These are phyloP conservation scores for Taphrina betulina DNA, from an alignment of 1,139 yeast genomes.

Conservation along the genomic window DNA sequence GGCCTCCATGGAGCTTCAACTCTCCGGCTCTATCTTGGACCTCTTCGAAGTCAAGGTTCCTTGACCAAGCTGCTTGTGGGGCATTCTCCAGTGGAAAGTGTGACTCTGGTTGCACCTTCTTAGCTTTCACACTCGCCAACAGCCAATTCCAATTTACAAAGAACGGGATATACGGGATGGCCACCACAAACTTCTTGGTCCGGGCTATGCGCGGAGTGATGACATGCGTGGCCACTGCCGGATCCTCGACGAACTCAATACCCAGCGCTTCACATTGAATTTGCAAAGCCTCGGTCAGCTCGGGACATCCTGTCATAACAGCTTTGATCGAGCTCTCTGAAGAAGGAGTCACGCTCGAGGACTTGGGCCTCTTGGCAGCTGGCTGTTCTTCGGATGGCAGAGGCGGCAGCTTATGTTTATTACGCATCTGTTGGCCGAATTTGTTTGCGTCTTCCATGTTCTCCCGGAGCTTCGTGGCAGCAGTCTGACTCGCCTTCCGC, in stretches of 20 bases:
- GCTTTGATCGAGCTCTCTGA: conserved; percentile 27
- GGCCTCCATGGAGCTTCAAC: conserved; percentile 41
- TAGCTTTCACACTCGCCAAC: conserved; percentile 9
- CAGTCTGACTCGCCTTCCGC: conserved; percentile 10
- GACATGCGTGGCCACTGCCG: conserved; percentile 43
- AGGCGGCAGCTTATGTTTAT: conserved; percentile 9
- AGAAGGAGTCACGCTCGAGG: neutral
- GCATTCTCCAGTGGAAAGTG: conserved; percentile 13
- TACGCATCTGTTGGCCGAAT: conserved; percentile 14
- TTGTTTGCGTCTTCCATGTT: conserved; percentile 31
- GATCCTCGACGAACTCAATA: conserved; percentile 42
- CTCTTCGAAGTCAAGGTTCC: conserved; percentile 42
- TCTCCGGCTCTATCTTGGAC: conserved; percentile 43
- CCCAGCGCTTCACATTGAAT: conserved; percentile 40
- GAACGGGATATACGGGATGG: conserved; percentile 44
- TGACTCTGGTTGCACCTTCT: conserved; percentile 7
- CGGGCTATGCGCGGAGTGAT: conserved; percentile 77
- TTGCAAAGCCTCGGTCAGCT: conserved; percentile 33
- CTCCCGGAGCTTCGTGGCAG: conserved; percentile 34
- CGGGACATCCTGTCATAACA: conserved; percentile 39
- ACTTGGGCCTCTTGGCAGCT: conserved; percentile 7
- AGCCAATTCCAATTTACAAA: conserved; percentile 31
- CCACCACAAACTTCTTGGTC: conserved; percentile 75
- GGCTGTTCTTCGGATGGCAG: conserved; percentile 11
- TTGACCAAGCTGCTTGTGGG: conserved; percentile 17